Percentiles rank a stretch among this genome's conserved stretches.
phyloP scores from a whole-genome alignment of 2,329 filamentous ascomycete species.

The Fusarium sp. region DNA sequence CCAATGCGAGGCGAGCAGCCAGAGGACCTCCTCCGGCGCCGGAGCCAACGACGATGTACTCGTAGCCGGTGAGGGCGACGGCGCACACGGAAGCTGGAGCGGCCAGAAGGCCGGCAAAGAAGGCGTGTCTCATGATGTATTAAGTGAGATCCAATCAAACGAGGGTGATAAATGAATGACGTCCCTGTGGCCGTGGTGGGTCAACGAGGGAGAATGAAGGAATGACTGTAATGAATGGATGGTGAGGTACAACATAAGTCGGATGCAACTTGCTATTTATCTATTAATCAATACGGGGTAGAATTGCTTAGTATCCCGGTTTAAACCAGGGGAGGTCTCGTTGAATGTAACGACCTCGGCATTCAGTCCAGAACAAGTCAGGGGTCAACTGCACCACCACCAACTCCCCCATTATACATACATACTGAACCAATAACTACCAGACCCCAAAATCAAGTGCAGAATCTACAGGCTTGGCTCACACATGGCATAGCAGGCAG shows the following conservation, averaged over 20 bases:
- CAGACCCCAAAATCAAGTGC: not conserved
- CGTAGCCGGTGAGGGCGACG: slow-evolving; percentile 45
- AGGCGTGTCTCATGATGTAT: slow-evolving; percentile 26
- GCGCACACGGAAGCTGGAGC: slow-evolving; percentile 21
- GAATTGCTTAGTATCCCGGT: not conserved
- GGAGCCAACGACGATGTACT: slow-evolving; percentile 71
- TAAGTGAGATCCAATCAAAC: not conserved
- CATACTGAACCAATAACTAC: not conserved
- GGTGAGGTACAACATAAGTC: not conserved
- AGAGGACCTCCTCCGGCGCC: slow-evolving; percentile 68
- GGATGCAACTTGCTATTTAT: not conserved
- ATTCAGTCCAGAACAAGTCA: not conserved
- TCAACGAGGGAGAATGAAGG: not conserved
- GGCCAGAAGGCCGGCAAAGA: slow-evolving; percentile 22
- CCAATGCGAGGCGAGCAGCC: slow-evolving; percentile 65
- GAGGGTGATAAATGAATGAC: not conserved
- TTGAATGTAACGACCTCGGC: not conserved
- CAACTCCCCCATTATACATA: not conserved
- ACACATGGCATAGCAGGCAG: not conserved
- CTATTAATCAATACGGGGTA: not conserved
- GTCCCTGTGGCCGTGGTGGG: not conserved
- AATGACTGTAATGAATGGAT: not conserved
- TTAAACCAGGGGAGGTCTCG: not conserved
- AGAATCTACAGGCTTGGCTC: not conserved
- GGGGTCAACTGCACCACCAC: not conserved